Evolutionary conservation across 2,329 filamentous ascomycete species (phyloP).

Genomic region (Trichoderma atroviride): DNA sequence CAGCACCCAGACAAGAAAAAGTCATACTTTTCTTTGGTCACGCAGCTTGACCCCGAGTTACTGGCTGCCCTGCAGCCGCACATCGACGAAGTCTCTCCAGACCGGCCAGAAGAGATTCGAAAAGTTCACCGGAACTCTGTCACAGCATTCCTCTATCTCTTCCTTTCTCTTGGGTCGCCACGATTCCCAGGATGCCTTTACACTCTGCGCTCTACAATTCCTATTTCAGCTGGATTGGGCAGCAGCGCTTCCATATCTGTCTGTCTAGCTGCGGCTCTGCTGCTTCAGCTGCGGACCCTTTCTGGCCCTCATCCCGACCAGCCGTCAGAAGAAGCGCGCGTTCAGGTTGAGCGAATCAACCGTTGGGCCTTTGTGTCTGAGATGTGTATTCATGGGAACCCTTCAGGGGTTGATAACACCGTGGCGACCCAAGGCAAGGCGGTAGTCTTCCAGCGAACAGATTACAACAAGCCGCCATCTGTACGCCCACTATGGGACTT

Average conservation of each 20-base stretch:
- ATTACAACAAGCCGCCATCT: slow-evolving; percentile 74
- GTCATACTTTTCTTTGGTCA: slow-evolving; percentile 89
- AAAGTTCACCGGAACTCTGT: slow-evolving; percentile 85
- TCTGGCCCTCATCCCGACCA: slow-evolving; percentile 92
- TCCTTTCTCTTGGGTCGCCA: slow-evolving; percentile 80
- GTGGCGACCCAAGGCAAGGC: slow-evolving; percentile 92
- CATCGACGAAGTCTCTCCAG: slow-evolving; percentile 69
- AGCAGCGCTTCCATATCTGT: slow-evolving; percentile 95
- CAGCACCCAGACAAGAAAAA: slow-evolving; percentile 84
- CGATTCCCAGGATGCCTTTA: slow-evolving; percentile 82
- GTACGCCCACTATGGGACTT: slow-evolving; percentile 83
- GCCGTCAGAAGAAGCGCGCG: slow-evolving; percentile 79
- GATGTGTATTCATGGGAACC: slow-evolving; percentile 96
- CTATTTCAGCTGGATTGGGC: slow-evolving; percentile 86
- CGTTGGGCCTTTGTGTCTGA: slow-evolving; percentile 97
- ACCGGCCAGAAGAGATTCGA: slow-evolving; percentile 68
- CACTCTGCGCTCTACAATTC: slow-evolving; percentile 89
- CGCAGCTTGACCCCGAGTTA: slow-evolving; percentile 79
- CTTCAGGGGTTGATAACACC: slow-evolving; percentile 95
- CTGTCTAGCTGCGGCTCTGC: slow-evolving; percentile 79
- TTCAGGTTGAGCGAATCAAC: slow-evolving; percentile 94
- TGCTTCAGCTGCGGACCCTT: slow-evolving; percentile 85
- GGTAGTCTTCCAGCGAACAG: slow-evolving; percentile 81
- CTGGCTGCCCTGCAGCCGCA: slow-evolving; percentile 79
- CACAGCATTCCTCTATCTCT: slow-evolving; percentile 87